phyloP scores from a whole-genome alignment of 768 basidiomycete genomes.

The Russula compacta region DNA sequence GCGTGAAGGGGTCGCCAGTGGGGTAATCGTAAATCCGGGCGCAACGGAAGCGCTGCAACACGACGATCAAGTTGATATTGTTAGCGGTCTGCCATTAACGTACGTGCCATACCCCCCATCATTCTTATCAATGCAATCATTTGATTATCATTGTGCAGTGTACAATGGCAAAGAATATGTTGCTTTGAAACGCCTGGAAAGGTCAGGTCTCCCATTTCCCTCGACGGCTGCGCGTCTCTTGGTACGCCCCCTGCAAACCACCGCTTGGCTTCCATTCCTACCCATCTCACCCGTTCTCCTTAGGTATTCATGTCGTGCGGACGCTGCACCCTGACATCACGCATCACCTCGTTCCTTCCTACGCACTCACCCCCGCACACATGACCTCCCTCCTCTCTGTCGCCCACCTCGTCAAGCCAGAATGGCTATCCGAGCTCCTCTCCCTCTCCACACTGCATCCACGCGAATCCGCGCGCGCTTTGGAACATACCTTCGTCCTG shows the following conservation, averaged over 20 bases:
- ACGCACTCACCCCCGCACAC: constrained; percentile 39
- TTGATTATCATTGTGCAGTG: constrained; percentile 12
- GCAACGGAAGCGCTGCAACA: constrained; percentile 38
- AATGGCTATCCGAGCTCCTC: constrained; percentile 60
- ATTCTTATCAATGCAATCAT: constrained; percentile 3
- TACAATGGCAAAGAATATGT: constrained; percentile 24
- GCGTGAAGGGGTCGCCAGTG: constrained; percentile 27
- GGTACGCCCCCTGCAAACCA: constrained; percentile 33
- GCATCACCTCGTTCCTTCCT: constrained; percentile 52
- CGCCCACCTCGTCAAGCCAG: constrained; percentile 50
- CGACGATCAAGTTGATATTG: constrained; percentile 44
- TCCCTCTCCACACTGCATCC: constrained; percentile 37
- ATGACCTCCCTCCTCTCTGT: constrained; percentile 53
- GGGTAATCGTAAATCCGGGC: constrained; percentile 30
- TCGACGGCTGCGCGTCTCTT: constrained; percentile 31
- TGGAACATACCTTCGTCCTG: constrained; percentile 44
- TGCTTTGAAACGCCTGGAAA: constrained; percentile 24
- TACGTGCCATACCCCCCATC: constrained; percentile 27
- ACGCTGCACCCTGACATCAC: constrained; percentile 41
- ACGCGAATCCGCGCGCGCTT: constrained; percentile 26
- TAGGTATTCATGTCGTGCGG: constrained; percentile 51
- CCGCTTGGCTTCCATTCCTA: neutral
- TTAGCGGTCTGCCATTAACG: constrained; percentile 37
- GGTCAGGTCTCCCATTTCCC: constrained; percentile 11
- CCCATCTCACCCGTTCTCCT: neutral